Conservation (phyloP, 2,329 filamentous ascomycete genomes). For the Cladosporium sp. region DNA sequence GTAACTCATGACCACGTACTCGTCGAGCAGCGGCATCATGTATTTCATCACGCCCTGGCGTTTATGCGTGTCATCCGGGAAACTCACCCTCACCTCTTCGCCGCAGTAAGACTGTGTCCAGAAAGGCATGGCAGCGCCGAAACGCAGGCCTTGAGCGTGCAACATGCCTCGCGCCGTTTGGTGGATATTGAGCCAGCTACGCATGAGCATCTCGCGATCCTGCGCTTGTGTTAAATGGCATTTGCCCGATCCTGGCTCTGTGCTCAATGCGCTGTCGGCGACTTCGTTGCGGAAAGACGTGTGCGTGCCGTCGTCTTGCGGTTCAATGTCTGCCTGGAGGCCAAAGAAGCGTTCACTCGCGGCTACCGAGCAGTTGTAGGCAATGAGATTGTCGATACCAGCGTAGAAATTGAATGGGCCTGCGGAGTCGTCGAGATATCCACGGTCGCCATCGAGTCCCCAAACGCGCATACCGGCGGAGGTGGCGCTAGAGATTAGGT, state of each 20-base stretch:
- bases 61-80: background rate
- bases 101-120: slow-evolving; percentile 20
- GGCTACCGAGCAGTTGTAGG: slow-evolving; percentile 18
- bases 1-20: slow-evolving; percentile 24
- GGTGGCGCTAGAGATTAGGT: background rate
- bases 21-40: slow-evolving; percentile 22
- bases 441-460: slow-evolving; percentile 21
- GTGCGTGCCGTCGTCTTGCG: slow-evolving; percentile 10
- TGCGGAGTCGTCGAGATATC: slow-evolving; percentile 15
- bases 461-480: slow-evolving; percentile 18
- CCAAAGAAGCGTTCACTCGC: slow-evolving; percentile 21
- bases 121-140: slow-evolving; percentile 21
- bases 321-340: slow-evolving; percentile 20
- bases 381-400: slow-evolving; percentile 15
- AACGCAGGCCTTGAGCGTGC: slow-evolving; percentile 16
- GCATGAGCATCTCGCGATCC: slow-evolving; percentile 18
- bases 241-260: background rate
- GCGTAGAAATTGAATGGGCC: slow-evolving; percentile 12
- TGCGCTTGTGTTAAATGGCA: background rate
- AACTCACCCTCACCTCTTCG: slow-evolving; percentile 7
- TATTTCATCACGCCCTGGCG: slow-evolving; percentile 20
- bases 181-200: slow-evolving; percentile 18
- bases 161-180: slow-evolving; percentile 11
- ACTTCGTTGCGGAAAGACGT: slow-evolving; percentile 19
- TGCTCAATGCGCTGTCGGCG: slow-evolving; percentile 11